These are phyloP conservation scores for Adiantum capillusveneris DNA, from an alignment of 75 land plant species.

Conservation along the genomic window DNA sequence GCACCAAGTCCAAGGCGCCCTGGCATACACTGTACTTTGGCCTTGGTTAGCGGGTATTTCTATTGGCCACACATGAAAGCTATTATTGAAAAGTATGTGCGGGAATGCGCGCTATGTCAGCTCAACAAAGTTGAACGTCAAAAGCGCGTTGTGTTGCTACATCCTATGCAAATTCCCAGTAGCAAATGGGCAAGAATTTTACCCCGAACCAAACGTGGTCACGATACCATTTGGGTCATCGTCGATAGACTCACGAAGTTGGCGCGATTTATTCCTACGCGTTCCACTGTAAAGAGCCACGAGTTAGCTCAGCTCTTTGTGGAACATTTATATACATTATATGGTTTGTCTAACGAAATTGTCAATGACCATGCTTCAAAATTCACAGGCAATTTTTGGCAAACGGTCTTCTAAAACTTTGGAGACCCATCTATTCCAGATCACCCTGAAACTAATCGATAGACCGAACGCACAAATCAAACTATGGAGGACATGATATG, in stretches of 20 bases:
- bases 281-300: neutral
- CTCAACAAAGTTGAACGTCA: constrained; percentile 11
- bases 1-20: neutral
- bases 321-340: constrained; percentile 3
- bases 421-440: neutral
- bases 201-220: constrained; percentile 13
- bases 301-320: constrained; percentile 14
- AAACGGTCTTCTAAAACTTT: neutral
- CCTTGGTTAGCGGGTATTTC: neutral
- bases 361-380: constrained; percentile 13
- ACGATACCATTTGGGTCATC: neutral
- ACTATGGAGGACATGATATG: constrained; percentile 13
- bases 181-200: constrained; percentile 16
- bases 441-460: constrained; percentile 15
- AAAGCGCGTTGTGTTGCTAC: constrained; percentile 8
- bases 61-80: constrained; percentile 16
- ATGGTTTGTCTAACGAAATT: constrained; percentile 17
- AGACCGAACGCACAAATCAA: constrained; percentile 13
- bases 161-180: constrained; percentile 17
- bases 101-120: constrained; percentile 3
- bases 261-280: no score
- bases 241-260: no score
- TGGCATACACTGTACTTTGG: constrained; percentile 7
- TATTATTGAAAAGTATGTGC: constrained; percentile 3
- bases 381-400: constrained; percentile 11